Conservation (phyloP, 495 filamentous ascomycete genomes). For the Penicillium fimorum region DNA sequence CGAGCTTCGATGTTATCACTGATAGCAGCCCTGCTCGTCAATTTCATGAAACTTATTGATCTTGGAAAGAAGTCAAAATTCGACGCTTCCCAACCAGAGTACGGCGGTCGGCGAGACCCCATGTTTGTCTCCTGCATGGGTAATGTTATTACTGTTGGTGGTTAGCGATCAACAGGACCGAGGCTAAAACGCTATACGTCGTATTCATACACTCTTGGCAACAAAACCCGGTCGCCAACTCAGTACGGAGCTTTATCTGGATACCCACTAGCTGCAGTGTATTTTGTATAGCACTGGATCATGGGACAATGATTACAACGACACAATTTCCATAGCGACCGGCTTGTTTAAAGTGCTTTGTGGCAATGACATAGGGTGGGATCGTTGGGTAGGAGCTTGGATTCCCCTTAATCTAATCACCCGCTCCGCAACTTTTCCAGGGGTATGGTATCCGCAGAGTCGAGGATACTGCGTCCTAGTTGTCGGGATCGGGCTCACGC, state of each 20-base stretch:
- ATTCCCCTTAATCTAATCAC: background rate
- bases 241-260: background rate
- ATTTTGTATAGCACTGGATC: background rate
- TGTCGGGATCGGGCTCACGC: background rate
- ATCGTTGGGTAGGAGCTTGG: background rate
- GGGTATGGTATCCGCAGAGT: background rate
- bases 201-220: background rate
- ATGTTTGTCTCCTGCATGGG: background rate
- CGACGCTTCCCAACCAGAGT: background rate
- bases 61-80: background rate
- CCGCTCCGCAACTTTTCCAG: background rate
- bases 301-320: background rate
- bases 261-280: background rate
- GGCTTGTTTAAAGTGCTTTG: background rate
- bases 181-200: background rate
- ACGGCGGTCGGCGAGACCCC: background rate
- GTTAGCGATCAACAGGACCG: background rate
- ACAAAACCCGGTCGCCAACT: background rate
- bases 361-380: no score
- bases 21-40: background rate
- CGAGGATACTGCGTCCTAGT: background rate
- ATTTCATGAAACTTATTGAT: background rate
- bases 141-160: background rate
- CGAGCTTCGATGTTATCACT: background rate
- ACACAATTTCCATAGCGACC: background rate